Conservation (phyloP, 345 rosid genomes). For the Camelina hispida region DNA sequence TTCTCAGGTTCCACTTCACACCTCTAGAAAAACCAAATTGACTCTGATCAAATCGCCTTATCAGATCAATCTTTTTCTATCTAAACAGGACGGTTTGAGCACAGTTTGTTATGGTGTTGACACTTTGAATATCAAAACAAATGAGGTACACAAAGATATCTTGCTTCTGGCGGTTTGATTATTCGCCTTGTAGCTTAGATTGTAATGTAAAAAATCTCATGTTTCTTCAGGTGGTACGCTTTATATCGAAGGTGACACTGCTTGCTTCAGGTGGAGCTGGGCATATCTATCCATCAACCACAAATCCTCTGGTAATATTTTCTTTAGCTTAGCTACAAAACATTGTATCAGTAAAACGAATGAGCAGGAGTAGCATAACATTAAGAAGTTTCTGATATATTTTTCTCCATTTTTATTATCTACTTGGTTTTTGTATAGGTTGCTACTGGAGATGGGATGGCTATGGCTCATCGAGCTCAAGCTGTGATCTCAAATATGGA, state of each 20-base stretch:
- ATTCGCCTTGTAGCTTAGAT: conserved; percentile 6
- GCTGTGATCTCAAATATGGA: conserved; percentile 98
- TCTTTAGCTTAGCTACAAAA: conserved; percentile 27
- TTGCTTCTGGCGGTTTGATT: conserved; percentile 10
- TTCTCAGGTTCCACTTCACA: conserved; percentile 61
- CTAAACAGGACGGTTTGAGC: conserved; percentile 67
- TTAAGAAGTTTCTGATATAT: background rate
- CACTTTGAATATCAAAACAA: conserved; percentile 77
- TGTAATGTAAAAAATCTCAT: conserved; percentile 22
- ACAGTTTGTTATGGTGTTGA: conserved; percentile 91
- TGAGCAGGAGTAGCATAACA: background rate
- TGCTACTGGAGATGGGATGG: conserved; percentile 97
- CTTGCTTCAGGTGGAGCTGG: conserved; percentile 99
- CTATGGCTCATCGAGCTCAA: conserved; percentile 96
- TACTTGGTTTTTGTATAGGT: conserved; percentile 55
- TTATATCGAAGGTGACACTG: conserved; percentile 89
- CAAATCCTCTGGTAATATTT: conserved; percentile 80
- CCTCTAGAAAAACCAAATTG: background rate
- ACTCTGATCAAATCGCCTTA: conserved; percentile 6
- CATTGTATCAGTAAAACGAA: conserved; percentile 6
- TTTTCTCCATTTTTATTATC: conserved; percentile 1
- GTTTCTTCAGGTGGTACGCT: conserved; percentile 70
- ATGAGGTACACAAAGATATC: conserved; percentile 60
- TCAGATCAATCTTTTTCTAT: conserved; percentile 30
- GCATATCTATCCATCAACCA: conserved; percentile 91